These are phyloP conservation scores for Solanum aculeatissimum DNA, from an alignment of 305 asterid species.

Conservation along the genomic window DNA sequence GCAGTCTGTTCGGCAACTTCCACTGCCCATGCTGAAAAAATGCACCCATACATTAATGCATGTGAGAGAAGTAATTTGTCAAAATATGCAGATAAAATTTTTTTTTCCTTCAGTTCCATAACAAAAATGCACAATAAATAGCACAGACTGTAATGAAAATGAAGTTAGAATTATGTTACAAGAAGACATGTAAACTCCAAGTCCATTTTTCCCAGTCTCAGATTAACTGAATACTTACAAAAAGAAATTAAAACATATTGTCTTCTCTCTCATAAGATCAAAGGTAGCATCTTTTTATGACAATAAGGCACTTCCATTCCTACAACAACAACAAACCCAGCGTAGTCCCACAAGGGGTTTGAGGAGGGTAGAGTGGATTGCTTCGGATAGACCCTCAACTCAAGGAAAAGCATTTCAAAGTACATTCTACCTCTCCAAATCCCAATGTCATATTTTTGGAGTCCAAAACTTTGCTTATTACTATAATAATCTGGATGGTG, in stretches of 20 bases:
- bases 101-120: background rate
- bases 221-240: background rate
- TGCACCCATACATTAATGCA: background rate
- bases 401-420: background rate
- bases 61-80: background rate
- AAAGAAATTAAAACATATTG: background rate
- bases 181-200: background rate
- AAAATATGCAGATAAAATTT: background rate
- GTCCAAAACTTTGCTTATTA: background rate
- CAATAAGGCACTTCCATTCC: background rate
- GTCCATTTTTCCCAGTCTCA: background rate
- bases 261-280: background rate
- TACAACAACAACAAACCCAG: background rate
- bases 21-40: conserved; percentile 87
- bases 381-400: background rate
- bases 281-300: background rate
- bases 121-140: conserved; percentile 1
- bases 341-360: background rate
- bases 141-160: background rate
- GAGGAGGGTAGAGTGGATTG: background rate
- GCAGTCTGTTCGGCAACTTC: conserved; percentile 92
- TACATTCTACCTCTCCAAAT: background rate
- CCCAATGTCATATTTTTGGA: background rate
- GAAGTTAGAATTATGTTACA: background rate
- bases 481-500: background rate